phyloP scores from a whole-genome alignment of 768 basidiomycete genomes.

The Coprinopsis marcescibilis region DNA sequence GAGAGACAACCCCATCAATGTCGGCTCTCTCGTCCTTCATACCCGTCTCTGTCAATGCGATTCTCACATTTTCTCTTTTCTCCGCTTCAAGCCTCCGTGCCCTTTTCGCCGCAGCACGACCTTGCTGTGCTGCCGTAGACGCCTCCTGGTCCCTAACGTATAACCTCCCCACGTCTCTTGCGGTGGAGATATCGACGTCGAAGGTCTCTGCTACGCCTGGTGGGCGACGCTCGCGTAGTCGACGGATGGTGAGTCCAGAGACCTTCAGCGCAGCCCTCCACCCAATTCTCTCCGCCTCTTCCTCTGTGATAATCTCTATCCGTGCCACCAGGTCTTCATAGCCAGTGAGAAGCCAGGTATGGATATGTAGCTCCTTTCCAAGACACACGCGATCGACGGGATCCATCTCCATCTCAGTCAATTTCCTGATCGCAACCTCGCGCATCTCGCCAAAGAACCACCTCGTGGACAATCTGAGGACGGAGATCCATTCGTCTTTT shows the following conservation, averaged over 20 bases:
- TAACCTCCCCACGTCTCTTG: no score
- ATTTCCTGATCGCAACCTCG: conserved; percentile 20
- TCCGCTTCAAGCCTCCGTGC: no score
- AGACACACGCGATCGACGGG: conserved; percentile 25
- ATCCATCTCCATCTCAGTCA: conserved; percentile 14
- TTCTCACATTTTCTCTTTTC: no score
- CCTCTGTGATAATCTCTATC: conserved; percentile 16
- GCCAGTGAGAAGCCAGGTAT: conserved; percentile 27
- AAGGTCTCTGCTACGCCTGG: no score
- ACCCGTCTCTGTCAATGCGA: background rate
- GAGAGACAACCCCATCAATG: no score
- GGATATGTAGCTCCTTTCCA: conserved; percentile 25
- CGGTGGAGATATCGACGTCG: background rate
- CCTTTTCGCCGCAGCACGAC: no score
- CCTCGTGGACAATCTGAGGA: conserved; percentile 33
- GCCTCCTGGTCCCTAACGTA: background rate
- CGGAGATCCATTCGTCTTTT: conserved; percentile 30
- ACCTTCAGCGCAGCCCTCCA: conserved; percentile 18
- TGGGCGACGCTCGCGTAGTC: background rate
- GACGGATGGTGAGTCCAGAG: conserved; percentile 6
- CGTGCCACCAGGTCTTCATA: conserved; percentile 21
- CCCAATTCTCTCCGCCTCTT: conserved; percentile 26
- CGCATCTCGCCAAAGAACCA: conserved; percentile 31
- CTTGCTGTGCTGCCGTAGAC: background rate
- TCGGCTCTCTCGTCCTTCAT: no score